These are phyloP conservation scores for Noccaea caerulescens DNA, from an alignment of 345 rosid species.

Conservation along the genomic window DNA sequence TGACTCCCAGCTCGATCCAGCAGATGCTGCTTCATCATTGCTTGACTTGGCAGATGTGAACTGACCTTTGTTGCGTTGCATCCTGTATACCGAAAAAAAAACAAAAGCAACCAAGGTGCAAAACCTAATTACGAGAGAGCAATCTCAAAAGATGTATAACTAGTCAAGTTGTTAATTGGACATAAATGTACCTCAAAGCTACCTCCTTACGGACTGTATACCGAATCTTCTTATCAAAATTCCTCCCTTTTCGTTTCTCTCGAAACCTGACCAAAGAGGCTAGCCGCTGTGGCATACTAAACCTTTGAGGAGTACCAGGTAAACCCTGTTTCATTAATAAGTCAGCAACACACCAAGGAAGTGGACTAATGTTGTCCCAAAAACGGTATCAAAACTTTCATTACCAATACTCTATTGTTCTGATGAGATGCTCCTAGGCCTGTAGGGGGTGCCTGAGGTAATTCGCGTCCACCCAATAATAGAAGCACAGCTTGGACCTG, in stretches of 20 bases:
- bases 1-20: conserved; percentile 57
- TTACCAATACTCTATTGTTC: conserved; percentile 44
- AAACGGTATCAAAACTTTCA: neutral
- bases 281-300: conserved; percentile 62
- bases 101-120: conserved; percentile 19
- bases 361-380: neutral
- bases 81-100: conserved; percentile 45
- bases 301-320: conserved; percentile 59
- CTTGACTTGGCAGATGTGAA: conserved; percentile 64
- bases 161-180: conserved; percentile 16
- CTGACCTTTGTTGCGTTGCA: conserved; percentile 72
- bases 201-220: conserved; percentile 72
- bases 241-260: conserved; percentile 66
- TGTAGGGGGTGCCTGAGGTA: conserved; percentile 50
- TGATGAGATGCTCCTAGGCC: conserved; percentile 45
- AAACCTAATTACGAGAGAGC: neutral
- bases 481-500: conserved; percentile 74
- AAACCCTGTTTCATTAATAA: conserved; percentile 47
- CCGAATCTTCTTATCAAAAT: conserved; percentile 72
- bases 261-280: conserved; percentile 68
- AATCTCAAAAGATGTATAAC: conserved; percentile 13
- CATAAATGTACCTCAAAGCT: conserved; percentile 56
- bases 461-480: conserved; percentile 63
- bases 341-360: conserved; percentile 33
- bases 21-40: conserved; percentile 61